Percentiles rank a stretch among this genome's conserved stretches.
Conservation (phyloP, 768 basidiomycete species). For the Mrakia frigida region DNA sequence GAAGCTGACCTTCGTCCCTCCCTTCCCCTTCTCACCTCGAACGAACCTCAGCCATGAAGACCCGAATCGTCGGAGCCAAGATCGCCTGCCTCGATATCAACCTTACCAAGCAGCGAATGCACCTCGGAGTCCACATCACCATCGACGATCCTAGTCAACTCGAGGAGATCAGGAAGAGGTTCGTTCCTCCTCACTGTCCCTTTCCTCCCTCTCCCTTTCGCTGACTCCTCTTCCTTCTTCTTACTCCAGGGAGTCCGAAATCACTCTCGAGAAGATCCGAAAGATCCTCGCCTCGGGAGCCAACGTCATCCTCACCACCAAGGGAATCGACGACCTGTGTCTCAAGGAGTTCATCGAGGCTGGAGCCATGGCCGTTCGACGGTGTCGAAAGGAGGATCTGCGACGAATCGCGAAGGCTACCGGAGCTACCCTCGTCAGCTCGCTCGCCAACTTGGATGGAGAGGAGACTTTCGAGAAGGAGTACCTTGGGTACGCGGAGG, state of each 20-base stretch:
- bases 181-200: conserved; percentile 36
- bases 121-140: conserved; percentile 92
- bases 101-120: conserved; percentile 92
- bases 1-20: too few relatives aligned
- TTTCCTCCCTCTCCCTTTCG: background rate
- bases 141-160: conserved; percentile 94
- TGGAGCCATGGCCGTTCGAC: conserved; percentile 95
- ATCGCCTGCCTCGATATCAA: conserved; percentile 99
- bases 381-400: conserved; percentile 96
- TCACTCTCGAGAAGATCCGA: conserved; percentile 87
- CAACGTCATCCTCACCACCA: conserved; percentile 94
- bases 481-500: conserved; percentile 86
- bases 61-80: conserved; percentile 83
- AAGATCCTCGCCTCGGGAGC: conserved; percentile 95
- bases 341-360: conserved; percentile 98
- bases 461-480: conserved; percentile 94
- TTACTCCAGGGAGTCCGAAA: conserved; percentile 76
- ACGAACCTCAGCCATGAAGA: conserved; percentile 79
- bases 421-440: conserved; percentile 86
- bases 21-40: background rate
- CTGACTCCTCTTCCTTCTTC: background rate
- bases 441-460: conserved; percentile 91
- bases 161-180: conserved; percentile 93
- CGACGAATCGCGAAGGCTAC: conserved; percentile 95
- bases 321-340: conserved; percentile 97